These are phyloP conservation scores for Mycena filopes DNA, from an alignment of 768 basidiomycete genomes.

Conservation along the genomic window DNA sequence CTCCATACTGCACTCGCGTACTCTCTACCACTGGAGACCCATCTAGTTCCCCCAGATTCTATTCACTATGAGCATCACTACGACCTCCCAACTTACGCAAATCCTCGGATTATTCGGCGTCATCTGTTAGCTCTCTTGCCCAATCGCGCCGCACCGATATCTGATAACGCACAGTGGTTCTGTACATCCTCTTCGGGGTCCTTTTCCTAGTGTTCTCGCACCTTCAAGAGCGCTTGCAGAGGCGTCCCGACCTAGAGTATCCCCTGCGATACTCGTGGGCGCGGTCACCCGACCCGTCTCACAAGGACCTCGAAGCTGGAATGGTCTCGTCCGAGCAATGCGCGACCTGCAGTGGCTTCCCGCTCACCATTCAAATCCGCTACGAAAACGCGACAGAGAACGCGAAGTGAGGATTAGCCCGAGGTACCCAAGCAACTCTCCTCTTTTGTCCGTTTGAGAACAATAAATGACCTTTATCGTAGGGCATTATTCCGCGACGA, in stretches of 20 bases:
- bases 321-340: background rate
- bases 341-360: background rate
- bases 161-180: slow-evolving; percentile 24
- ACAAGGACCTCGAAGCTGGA: slow-evolving; percentile 18
- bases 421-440: background rate
- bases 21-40: background rate
- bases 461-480: too few relatives aligned
- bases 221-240: slow-evolving; percentile 29
- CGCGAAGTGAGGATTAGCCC: background rate
- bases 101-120: slow-evolving; percentile 28
- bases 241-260: slow-evolving; percentile 14
- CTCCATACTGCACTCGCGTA: background rate
- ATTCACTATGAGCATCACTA: background rate
- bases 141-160: background rate
- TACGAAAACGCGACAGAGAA: background rate
- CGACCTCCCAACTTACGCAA: slow-evolving; percentile 29
- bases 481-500: too few relatives aligned
- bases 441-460: background rate
- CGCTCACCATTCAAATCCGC: slow-evolving; percentile 9
- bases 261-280: slow-evolving; percentile 9
- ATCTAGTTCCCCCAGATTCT: background rate
- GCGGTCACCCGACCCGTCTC: slow-evolving; percentile 2
- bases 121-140: slow-evolving; percentile 12
- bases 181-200: slow-evolving; percentile 32
- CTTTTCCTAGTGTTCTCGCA: slow-evolving; percentile 30